Evolutionary conservation across 108 stramenopile species (phyloP), one percentile per base, ranked within the genome.

Genomic region (Chaetoceros tenuissimus): DNA sequence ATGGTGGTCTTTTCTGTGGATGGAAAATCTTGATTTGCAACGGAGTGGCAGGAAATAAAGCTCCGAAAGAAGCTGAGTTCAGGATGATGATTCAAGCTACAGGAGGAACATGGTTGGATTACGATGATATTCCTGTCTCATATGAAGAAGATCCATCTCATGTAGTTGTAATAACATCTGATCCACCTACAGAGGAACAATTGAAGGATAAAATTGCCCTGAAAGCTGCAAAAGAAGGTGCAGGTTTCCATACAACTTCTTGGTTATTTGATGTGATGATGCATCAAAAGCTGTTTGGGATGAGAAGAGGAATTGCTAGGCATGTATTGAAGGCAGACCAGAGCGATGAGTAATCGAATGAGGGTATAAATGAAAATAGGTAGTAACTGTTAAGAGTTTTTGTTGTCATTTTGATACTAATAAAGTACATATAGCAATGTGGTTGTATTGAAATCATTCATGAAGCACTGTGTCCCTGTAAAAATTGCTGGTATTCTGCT

Each of bases 41-140:
- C 3, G 74, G 74, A 24, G 82, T 83, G 27, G 70, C 78, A 0
- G 82, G 78, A 13, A 74, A 77, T 31, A 71, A 68, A 23, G 79
- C 82, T 29, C 82, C 82, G 0, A 52, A 71, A 8, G 53, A 62
- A 29, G 57, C 64, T 24, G 78, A 74, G 30, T 65, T 83, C 21
- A 34, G 43, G 7, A 44, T 77, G 10, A 71, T 83, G 40, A 31
- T 83, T 10, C 69, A 72, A 40, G 78, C 75, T 8, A 70, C 82
- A 28, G 78, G 78, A 56, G 82, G 64, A 20, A 53, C 46, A n/a
- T 55, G 75, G 25, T n/a, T 77, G 22, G 49, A 48, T 2, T 60
- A 73, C 2, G 5, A 5, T 10, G 13, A 40, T 13, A 10, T 60
- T 16, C 47, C 68, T 28, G 25, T 26, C 23, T 24, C 59, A 19